phyloP scores from a whole-genome alignment of 176 grass and related monocot genomes.

The Zea luxurians region DNA sequence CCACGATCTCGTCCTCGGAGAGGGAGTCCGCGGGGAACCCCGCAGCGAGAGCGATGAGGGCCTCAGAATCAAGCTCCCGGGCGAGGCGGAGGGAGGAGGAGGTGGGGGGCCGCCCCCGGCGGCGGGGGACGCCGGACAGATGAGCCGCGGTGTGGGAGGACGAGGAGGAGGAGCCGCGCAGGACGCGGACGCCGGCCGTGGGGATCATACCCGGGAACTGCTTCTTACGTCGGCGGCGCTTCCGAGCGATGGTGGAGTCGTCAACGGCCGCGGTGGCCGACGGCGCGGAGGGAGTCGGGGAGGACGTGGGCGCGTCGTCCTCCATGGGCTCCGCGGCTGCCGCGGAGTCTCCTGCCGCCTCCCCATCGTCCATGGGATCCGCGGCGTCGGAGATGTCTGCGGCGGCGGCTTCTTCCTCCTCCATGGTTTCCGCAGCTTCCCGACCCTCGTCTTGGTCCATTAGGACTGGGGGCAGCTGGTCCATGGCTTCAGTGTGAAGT shows the following conservation, averaged over 20 bases:
- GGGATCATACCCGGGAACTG: conserved; percentile 95
- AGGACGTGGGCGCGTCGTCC: conserved; percentile 55
- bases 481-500: not conserved
- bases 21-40: conserved; percentile 87
- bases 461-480: not conserved
- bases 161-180: conserved; percentile 43
- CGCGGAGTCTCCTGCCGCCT: conserved; percentile 15
- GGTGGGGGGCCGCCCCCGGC: conserved; percentile 63
- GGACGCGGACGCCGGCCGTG: conserved; percentile 60
- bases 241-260: conserved; percentile 47
- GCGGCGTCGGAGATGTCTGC: conserved; percentile 23
- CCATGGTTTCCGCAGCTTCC: conserved; percentile 43
- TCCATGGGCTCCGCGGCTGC: conserved; percentile 45
- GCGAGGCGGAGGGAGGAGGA: conserved; percentile 87
- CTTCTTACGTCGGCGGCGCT: conserved; percentile 94
- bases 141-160: conserved; percentile 41
- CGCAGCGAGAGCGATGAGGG: conserved; percentile 69
- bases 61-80: conserved; percentile 91
- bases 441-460: conserved; percentile 44
- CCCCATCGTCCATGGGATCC: conserved; percentile 47
- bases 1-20: conserved; percentile 89
- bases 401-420: conserved; percentile 36
- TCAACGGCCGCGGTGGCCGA: conserved; percentile 38
- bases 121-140: conserved; percentile 43
- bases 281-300: conserved; percentile 46